phyloP scores from a whole-genome alignment of 176 grass and related monocot genomes.

The Miscanthus lutarioriparius region DNA sequence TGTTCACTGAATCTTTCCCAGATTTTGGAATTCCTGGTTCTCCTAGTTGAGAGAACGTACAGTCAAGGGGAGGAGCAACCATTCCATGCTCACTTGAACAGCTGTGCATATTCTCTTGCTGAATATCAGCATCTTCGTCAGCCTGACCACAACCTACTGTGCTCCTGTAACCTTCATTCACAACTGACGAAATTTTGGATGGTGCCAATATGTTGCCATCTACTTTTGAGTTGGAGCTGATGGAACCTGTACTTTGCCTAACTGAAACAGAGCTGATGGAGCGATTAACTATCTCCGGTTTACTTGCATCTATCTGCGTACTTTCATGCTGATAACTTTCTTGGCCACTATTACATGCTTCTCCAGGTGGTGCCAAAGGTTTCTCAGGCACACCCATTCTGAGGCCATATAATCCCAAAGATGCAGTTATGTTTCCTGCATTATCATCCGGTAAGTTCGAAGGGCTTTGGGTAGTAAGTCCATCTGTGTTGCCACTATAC shows the following conservation, averaged over 20 bases:
- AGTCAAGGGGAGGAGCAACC: background rate
- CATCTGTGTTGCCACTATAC: background rate
- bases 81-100: constrained; percentile 4
- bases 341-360: constrained; percentile 24
- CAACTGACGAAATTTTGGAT: background rate
- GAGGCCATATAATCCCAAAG: background rate
- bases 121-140: background rate
- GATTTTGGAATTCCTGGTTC: background rate
- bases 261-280: background rate
- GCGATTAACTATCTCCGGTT: background rate
- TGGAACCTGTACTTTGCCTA: background rate
- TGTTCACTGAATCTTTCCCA: background rate
- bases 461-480: background rate
- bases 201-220: background rate
- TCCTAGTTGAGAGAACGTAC: too few species aligned
- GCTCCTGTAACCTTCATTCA: background rate
- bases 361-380: constrained; percentile 13
- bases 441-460: constrained; percentile 3
- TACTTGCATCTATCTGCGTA: background rate
- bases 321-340: background rate
- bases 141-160: background rate
- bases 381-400: background rate
- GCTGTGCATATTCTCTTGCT: background rate
- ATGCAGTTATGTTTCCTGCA: background rate
- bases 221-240: background rate